Evolutionary conservation across 1,284 basidiomycete species (phyloP).

Genomic region (Coniferiporia weirii): DNA sequence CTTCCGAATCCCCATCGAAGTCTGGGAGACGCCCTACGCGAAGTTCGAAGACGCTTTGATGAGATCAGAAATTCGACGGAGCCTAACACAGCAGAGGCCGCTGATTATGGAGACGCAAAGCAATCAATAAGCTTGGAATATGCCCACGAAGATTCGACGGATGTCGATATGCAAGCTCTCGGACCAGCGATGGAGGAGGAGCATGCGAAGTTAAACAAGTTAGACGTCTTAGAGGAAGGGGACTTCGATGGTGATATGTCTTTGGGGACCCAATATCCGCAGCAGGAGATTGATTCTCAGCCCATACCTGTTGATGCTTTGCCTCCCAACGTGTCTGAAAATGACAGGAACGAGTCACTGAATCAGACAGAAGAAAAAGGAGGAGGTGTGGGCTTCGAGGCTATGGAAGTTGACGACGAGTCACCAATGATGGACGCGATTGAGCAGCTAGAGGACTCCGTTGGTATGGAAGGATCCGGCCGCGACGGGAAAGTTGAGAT

Average conservation of each 20-base stretch:
- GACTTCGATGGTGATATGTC: background rate
- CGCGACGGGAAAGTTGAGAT: constrained; percentile 45
- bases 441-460: constrained; percentile 28
- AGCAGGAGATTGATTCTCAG: background rate
- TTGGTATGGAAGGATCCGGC: constrained; percentile 29
- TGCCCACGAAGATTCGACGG: constrained; percentile 66
- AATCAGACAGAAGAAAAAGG: background rate
- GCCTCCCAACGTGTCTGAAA: background rate
- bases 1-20: constrained; percentile 65
- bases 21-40: constrained; percentile 82
- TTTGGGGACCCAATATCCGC: background rate
- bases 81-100: constrained; percentile 32
- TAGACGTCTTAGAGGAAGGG: constrained; percentile 68
- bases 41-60: constrained; percentile 81
- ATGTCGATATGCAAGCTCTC: constrained; percentile 83
- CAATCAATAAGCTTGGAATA: constrained; percentile 74
- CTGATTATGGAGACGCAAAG: constrained; percentile 23
- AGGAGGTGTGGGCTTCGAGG: background rate
- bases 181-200: constrained; percentile 84
- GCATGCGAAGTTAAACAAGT: constrained; percentile 75
- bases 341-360: background rate
- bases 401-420: constrained; percentile 3
- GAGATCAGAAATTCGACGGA: constrained; percentile 67
- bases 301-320: background rate
- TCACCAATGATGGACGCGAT: background rate